A percentile compares a stretch with the other conserved stretches of the same genome.
phyloP scores from a whole-genome alignment of 164 flowering plant species.

The Taxillus chinensis region DNA sequence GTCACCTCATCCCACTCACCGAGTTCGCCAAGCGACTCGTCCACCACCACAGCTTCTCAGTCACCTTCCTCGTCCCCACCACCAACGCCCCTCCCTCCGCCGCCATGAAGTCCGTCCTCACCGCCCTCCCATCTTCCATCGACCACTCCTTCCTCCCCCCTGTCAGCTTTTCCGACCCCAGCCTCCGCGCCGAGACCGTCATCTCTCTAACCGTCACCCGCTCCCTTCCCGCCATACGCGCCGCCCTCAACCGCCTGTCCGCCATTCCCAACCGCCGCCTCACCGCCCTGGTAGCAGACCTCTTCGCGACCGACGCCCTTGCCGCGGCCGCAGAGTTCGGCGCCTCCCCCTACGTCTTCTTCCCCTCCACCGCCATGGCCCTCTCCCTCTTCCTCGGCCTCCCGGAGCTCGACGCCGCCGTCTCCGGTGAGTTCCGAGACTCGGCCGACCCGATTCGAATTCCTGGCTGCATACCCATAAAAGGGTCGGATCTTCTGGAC shows the following conservation, averaged over 20 bases:
- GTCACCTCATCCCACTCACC: slow-evolving; percentile 26
- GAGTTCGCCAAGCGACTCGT: slow-evolving; percentile 26
- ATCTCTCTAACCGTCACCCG: slow-evolving; percentile 21
- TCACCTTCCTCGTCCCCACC: slow-evolving; percentile 33
- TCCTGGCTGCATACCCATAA: slow-evolving; percentile 28
- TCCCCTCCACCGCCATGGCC: slow-evolving; percentile 21
- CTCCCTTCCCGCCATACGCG: slow-evolving; percentile 27
- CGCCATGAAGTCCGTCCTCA: slow-evolving; percentile 14
- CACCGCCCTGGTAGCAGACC: slow-evolving; percentile 28
- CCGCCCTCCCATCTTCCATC: slow-evolving; percentile 19
- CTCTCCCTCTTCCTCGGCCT: slow-evolving; percentile 21
- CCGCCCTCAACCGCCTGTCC: slow-evolving; percentile 10
- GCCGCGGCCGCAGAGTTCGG: slow-evolving; percentile 26
- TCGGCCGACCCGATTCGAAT: slow-evolving; percentile 17
- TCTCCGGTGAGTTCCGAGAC: slow-evolving; percentile 20
- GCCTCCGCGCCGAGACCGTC: slow-evolving; percentile 17
- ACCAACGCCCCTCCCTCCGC: slow-evolving; percentile 16
- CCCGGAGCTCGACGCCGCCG: slow-evolving; percentile 20
- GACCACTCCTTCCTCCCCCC: slow-evolving; percentile 25
- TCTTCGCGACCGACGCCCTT: slow-evolving; percentile 28
- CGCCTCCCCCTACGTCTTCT: slow-evolving; percentile 29
- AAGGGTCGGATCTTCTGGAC: slow-evolving; percentile 19
- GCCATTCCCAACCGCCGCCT: background rate
- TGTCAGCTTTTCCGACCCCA: slow-evolving; percentile 14
- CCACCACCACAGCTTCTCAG: slow-evolving; percentile 20